Base-by-base conservation (phyloP, 352 stramenopile species). In the Phytophthora megakarya region DNA sequence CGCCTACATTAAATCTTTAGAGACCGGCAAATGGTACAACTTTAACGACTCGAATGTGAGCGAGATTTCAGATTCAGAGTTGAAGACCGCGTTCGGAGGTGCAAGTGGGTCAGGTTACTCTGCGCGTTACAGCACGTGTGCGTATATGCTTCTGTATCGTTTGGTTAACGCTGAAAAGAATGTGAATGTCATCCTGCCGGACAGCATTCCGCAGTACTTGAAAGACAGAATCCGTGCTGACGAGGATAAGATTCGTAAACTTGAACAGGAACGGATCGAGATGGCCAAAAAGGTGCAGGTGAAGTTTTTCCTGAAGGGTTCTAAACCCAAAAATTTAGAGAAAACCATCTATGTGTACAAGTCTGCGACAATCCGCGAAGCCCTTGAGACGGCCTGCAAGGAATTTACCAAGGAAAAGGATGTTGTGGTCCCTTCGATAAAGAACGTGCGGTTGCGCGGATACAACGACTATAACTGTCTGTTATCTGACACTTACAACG, bases 101-200 rank as follows among this genome's bases (percentile, higher is more conserved):
- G 72, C 70, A 12, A 76, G 63, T 48, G 74, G 78, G 30, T 78
- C 75, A 53, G 79, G 64, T 40, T 90, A 91, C 65, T 82, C 71
- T 28, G 76, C 76, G 70, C 80, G 73, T 6, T 79, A 92, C 69
- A 91, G 81, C 52, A 93, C 84, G 13, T 92, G 82, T 47, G 90
- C 90, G n/a, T 97, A 97, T 72, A 96, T 97, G 88, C 70, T 97
- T 9, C 86, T 97, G 78, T 97, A 97, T 65, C 84, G 90, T 10
- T 65, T 93, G 21, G 84, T 96, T 12, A 80, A 75, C 23, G 32
- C 62, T 2, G 64, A 84, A 22, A 88, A 83, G 32, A 94, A 94
- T 65, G 69, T 90, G 15, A 88, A 89, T 23, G 61, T 67, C 26
- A 86, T 89, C 25, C 52, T 73, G 11, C 75, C 83, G 2, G 78